Conservation (phyloP, 495 filamentous ascomycete species). For the Paragyromitra xinjiangensis region DNA sequence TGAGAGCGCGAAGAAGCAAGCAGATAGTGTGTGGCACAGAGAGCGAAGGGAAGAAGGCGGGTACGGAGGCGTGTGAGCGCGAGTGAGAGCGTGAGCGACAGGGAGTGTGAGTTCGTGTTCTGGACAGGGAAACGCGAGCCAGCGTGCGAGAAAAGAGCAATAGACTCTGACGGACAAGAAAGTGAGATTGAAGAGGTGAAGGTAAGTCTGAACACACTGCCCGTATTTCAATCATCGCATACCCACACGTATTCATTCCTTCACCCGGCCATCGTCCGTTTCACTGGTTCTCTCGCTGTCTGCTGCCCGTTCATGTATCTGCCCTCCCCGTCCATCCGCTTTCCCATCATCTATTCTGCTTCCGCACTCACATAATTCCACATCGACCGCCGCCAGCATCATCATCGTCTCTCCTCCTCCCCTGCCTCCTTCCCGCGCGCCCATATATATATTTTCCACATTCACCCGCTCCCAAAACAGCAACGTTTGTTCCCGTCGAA, state of each 20-base stretch:
- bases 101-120: constrained; percentile 46
- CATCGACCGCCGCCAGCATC: constrained; percentile 39
- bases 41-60: background rate
- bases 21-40: constrained; percentile 37
- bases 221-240: constrained; percentile 27
- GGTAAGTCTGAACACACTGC: constrained; percentile 49
- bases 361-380: constrained; percentile 43
- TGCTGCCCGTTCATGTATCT: constrained; percentile 47
- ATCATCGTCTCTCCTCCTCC: constrained; percentile 39
- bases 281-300: constrained; percentile 27
- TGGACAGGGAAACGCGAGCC: constrained; percentile 44
- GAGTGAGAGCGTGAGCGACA: constrained; percentile 35
- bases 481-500: constrained; percentile 55
- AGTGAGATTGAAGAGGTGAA: constrained; percentile 28
- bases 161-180: constrained; percentile 18
- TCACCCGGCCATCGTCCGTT: constrained; percentile 17
- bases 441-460: constrained; percentile 34
- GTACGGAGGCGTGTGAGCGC: background rate
- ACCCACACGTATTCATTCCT: constrained; percentile 16
- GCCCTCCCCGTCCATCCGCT: constrained; percentile 31
- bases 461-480: constrained; percentile 54
- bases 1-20: constrained; percentile 32
- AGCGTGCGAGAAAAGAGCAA: constrained; percentile 32
- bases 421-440: constrained; percentile 55
- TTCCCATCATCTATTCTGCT: constrained; percentile 43